Evolutionary conservation across 2,329 filamentous ascomycete genomes (phyloP), one percentile per base, ranked within the genome.

Genomic region (Fusarium coffeatum): DNA sequence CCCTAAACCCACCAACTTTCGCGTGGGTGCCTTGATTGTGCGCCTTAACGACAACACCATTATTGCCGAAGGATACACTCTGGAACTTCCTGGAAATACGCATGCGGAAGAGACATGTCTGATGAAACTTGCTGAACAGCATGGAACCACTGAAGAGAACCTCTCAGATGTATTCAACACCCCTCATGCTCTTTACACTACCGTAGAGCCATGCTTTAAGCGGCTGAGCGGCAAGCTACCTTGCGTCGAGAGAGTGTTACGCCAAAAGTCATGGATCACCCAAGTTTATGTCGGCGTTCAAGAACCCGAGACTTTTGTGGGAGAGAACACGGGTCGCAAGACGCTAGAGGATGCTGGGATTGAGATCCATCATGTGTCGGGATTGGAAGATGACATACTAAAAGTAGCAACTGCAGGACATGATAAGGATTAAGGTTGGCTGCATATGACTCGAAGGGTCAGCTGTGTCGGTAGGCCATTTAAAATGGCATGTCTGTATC

Each of bases 51-150:
- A 83, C 37, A 85, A 89, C 72, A 78, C 81, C 27, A 83, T 97
- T 61, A 84, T 97, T 28, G 88, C 92, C 1, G 92, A 93, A 3
- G 95, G 96, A 57, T 98, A 95, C 82, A 98, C 96, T 0, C 86
- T 98, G 62, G 95, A 99, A 80, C 88, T 94, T 6, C 86, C 89
- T 0, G 96, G 95, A 43, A 99, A 99, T 82, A 98, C 96, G 0
- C 96, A 99, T 77, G 96, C 96, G 6, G 96, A 99, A 78, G 94
- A 99, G 82, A 95, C 92, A 79, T 97, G 93, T 76, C 86, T 99
- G 59, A 81, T 90, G 50, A 98, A 99, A 79, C 86, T 90, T 16
- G 83, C 88, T 3, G 75, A 82, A 49, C 73, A 82, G 67, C 77
- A 87, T 58, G 76, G 76, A 4, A 81, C 85, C 0, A 62, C 84